Conservation (phyloP, 768 basidiomycete genomes). For the Mycena pura region DNA sequence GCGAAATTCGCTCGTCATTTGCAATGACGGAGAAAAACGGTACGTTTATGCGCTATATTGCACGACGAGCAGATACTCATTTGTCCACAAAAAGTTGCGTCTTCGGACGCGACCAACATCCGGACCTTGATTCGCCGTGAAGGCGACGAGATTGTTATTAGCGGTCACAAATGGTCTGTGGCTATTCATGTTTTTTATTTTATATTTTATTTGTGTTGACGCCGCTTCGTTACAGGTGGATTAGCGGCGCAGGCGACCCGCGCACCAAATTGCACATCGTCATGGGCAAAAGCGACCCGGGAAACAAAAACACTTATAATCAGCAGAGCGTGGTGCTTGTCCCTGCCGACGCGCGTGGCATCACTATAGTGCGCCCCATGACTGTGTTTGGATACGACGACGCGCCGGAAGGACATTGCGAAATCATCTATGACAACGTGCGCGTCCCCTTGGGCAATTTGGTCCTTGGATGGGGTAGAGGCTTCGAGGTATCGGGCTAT, state of each 20-base stretch:
- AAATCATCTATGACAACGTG: conserved; percentile 94
- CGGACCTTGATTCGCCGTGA: conserved; percentile 84
- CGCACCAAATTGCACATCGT: conserved; percentile 89
- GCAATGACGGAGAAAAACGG: conserved; percentile 97
- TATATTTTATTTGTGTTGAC: not conserved
- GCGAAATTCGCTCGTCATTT: conserved; percentile 93
- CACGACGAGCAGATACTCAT: conserved; percentile 10
- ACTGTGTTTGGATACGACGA: conserved; percentile 93
- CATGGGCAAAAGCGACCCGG: conserved; percentile 93
- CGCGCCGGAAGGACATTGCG: conserved; percentile 96
- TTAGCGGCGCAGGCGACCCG: conserved; percentile 95
- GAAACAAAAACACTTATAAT: conserved; percentile 73
- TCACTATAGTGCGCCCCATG: conserved; percentile 92
- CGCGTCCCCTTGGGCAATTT: conserved; percentile 85
- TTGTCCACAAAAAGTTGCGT: conserved; percentile 64
- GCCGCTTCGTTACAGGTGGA: too few relatives aligned
- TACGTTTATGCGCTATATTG: conserved; percentile 35
- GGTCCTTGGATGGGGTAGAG: conserved; percentile 91
- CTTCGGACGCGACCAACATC: conserved; percentile 95
- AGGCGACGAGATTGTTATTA: conserved; percentile 89
- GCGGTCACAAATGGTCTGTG: conserved; percentile 92
- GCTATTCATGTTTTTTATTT: not conserved
- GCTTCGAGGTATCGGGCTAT: conserved; percentile 75
- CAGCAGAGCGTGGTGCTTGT: conserved; percentile 97
- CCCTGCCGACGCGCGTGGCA: conserved; percentile 85